Evolutionary conservation across 345 rosid genomes (phyloP).

Genomic region (Microcos paniculata): DNA sequence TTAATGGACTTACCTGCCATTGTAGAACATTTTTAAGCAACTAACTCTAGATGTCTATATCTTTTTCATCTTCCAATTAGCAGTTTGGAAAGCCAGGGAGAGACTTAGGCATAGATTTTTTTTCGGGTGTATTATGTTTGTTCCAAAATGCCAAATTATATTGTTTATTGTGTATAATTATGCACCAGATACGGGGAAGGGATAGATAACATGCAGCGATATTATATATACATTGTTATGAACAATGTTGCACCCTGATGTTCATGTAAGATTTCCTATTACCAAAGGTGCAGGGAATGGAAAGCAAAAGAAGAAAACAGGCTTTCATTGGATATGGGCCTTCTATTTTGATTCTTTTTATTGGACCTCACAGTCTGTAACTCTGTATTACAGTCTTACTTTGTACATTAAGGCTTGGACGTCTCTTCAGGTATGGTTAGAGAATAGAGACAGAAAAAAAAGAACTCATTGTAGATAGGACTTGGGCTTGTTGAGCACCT

Average conservation of each 20-base stretch:
- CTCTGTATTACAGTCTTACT: too few relatives aligned
- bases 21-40: conserved; percentile 1
- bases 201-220: neutral
- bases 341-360: too few relatives aligned
- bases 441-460: too few relatives aligned
- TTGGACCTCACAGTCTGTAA: too few relatives aligned
- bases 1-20: neutral
- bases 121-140: neutral
- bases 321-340: too few relatives aligned
- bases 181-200: neutral
- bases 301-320: neutral
- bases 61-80: neutral
- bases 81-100: neutral
- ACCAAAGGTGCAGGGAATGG: too few relatives aligned
- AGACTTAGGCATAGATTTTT: neutral
- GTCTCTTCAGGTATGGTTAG: too few relatives aligned
- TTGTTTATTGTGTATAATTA: neutral
- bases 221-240: neutral
- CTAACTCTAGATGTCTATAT: neutral
- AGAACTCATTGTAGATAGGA: too few relatives aligned
- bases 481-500: too few relatives aligned
- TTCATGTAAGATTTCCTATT: neutral
- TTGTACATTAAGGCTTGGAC: too few relatives aligned
- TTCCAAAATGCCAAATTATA: neutral
- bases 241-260: neutral